Evolutionary conservation across 2,329 filamentous ascomycete species (phyloP), one percentile per base, ranked within the genome.

Genomic region (Botrytis sinoallii): DNA sequence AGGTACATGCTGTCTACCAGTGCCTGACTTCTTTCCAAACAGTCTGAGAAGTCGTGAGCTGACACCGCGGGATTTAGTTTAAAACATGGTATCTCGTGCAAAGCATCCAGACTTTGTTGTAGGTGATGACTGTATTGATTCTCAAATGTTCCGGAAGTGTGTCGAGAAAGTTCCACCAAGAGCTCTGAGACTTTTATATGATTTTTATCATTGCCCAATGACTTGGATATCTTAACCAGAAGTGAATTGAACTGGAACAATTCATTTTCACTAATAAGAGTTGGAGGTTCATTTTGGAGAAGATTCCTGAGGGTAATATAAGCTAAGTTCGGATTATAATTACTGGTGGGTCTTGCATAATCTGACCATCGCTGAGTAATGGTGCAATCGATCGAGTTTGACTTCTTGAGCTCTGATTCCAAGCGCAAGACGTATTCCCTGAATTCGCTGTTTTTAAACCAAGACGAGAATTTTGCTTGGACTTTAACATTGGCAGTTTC

Each of bases 81-180:
- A 72, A 29, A 14, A 22, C 12, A n/a, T 66, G 44, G n/a, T 4
- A 72, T n/a, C 20, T 60, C 20, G 16, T 71, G 65, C 75, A 69
- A 78, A 14, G 75, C 72, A 55, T 75, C 40, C 5, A 72, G 22
- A 52, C 74, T 75, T 40, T 76, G 70, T 66, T 68, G 74, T 16
- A 78, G 57, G 52, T 77, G 66, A 38, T 55, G 42, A 25, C 74
- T 59, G 44, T 77, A 78, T 48, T 46, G 59, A 10, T 60, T 40
- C 60, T 78, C 74, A 48, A 76, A 75, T 25, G 60, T 18, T 1
- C 73, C 74, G 14, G 59, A 65, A 52, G 74, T 66, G 20, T 55
- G 35, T 10, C n/a, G 64, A n/a, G 74, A 75, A 16, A 77, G 57
- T 29, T 74, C 48, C 38, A 20, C 12, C 22, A 77, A n/a, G 44